Base-by-base conservation (phyloP, 75 land plant species). In the Isoetes taiwanensis region DNA sequence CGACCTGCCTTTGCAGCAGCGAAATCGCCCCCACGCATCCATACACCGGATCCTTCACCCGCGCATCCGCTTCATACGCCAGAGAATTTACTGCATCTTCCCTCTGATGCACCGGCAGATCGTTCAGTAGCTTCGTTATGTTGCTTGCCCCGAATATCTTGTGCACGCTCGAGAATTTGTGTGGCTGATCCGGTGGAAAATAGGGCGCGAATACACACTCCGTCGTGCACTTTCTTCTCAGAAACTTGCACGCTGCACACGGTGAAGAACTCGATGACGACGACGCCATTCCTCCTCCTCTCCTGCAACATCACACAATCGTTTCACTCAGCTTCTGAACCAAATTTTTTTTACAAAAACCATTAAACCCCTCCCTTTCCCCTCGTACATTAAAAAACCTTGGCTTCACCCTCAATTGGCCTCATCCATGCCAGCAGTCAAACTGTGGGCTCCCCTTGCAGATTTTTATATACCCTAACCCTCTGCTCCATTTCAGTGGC, bases 91-190 rank as follows among this genome's bases (percentile, higher is more conserved):
- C 80, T 9, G 84, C 84, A 37, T 76, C 79, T 39, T 73, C 80
- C 1, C 84, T 56, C 38, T 78, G 81, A 52, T 82, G 76, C 2
- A 71, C 74, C n/a, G 46, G 73, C n/a, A 82, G 64, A 41, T 82
- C 81, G 43, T 82, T 72, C 1, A 82, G 71, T 30, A 82, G 71
- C 32, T 53, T 82, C 62, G 74, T 72, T 29, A 76, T 75, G 52
- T 80, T 80, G 63, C 85, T 82, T 2, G 85, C 85, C 0, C 85
- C 81, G 41, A 82, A 82, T 24, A 82, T 78, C 72, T 78, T 82
- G 76, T 80, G 83, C 2, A 76, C 83, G 39, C 67, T 74, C 27
- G 70, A 70, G 39, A 76, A 83, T 43, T 76, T 76, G 41, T 63
- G 67, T 0, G 76, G 79, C 34, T 76, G 63, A 34, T 80, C 83